Conservation (phyloP, 306 rosid genomes). For the Prinsepia uniflora region DNA sequence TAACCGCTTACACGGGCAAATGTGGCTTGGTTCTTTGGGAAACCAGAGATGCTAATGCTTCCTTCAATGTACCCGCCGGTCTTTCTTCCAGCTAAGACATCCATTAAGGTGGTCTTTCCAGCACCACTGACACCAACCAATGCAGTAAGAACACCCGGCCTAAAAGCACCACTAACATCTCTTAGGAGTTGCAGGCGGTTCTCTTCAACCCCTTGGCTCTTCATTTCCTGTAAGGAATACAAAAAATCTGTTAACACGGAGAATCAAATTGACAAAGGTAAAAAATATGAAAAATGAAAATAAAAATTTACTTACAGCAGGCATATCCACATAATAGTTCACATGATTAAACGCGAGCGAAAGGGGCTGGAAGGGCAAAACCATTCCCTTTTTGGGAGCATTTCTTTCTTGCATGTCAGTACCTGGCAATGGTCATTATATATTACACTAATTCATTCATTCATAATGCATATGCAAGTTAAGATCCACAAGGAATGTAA, state of each 20-base stretch:
- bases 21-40: conserved; percentile 62
- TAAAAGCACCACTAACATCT: conserved; percentile 30
- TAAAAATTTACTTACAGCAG: conserved; percentile 11
- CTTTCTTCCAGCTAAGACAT: conserved; percentile 41
- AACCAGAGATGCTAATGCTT: conserved; percentile 33
- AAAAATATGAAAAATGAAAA: not conserved
- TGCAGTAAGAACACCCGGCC: conserved; percentile 34
- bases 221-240: conserved; percentile 20
- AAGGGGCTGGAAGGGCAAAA: conserved; percentile 24
- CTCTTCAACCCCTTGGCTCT: conserved; percentile 21
- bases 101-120: conserved; percentile 44
- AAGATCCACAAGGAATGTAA: conserved; percentile 2
- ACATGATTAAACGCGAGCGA: conserved; percentile 24
- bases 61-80: conserved; percentile 40
- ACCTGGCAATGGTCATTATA: conserved; percentile 1
- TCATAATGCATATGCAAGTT: not conserved
- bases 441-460: not conserved
- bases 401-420: conserved; percentile 19
- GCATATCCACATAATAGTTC: conserved; percentile 26
- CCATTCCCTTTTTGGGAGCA: conserved; percentile 17
- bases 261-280: too few relatives aligned
- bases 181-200: conserved; percentile 17
- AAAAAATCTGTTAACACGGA: not conserved
- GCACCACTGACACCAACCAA: conserved; percentile 42
- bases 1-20: conserved; percentile 77